Evolutionary conservation across 2,329 filamentous ascomycete species (phyloP).

Genomic region (Trichoderma harzianum): DNA sequence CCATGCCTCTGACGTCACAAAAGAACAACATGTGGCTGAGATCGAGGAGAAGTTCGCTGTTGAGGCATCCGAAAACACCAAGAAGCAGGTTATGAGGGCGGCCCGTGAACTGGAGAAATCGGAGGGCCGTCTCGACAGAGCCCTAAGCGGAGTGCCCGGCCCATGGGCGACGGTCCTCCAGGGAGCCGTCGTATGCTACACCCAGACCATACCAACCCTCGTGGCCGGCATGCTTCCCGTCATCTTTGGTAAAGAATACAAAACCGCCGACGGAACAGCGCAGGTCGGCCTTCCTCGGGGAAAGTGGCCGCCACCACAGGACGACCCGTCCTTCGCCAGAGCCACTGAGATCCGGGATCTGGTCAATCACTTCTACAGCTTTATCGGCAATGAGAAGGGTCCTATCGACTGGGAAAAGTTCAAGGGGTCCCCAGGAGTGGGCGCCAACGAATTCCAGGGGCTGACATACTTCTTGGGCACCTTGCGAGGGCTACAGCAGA

Average conservation of each 20-base stretch:
- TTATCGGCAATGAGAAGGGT: neutral
- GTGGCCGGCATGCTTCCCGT: neutral
- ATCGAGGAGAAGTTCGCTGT: neutral
- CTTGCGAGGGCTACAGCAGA: neutral
- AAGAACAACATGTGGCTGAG: neutral
- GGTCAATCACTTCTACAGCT: neutral
- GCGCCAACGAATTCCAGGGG: neutral
- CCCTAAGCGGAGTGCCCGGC: neutral
- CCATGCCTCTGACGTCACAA: neutral
- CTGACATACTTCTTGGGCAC: neutral
- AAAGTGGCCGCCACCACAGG: neutral
- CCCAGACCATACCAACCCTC: neutral
- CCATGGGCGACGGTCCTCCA: neutral
- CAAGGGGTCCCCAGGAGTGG: neutral
- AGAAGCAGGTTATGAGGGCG: neutral
- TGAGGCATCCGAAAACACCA: neutral
- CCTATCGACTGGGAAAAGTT: neutral
- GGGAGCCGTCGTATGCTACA: neutral
- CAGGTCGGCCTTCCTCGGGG: neutral
- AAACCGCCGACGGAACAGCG: neutral
- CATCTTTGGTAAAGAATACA: neutral
- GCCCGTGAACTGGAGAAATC: neutral
- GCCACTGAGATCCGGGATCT: neutral
- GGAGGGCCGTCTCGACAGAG: neutral
- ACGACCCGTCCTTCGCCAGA: neutral